Conservation (phyloP, 2,329 filamentous ascomycete genomes). For the Aspergillus ochraceoroseus region DNA sequence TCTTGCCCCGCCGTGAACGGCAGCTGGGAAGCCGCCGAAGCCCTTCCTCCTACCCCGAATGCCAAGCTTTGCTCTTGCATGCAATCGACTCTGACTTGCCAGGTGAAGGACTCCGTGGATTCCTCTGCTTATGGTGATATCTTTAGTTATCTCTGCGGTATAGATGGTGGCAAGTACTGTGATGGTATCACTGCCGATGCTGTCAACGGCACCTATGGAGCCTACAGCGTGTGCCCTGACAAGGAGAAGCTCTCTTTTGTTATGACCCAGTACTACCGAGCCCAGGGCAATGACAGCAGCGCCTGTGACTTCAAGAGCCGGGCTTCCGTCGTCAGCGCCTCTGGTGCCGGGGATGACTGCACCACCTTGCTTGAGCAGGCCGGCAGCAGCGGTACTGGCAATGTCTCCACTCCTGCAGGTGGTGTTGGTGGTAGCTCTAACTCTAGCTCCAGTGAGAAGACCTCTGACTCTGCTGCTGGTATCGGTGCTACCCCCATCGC, state of each 20-base stretch:
- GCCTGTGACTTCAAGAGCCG: slow-evolving; percentile 47
- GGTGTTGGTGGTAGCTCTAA: slow-evolving; percentile 20
- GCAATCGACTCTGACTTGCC: slow-evolving; percentile 67
- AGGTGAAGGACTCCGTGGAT: slow-evolving; percentile 54
- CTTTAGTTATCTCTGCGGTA: slow-evolving; percentile 55
- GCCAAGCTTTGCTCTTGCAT: slow-evolving; percentile 78
- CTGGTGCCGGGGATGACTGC: slow-evolving; percentile 35
- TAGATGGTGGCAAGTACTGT: slow-evolving; percentile 30
- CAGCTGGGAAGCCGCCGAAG: slow-evolving; percentile 63
- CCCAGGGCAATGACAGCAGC: slow-evolving; percentile 28
- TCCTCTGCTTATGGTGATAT: slow-evolving; percentile 55
- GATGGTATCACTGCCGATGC: slow-evolving; percentile 40
- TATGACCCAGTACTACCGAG: slow-evolving; percentile 46
- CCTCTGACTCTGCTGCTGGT: slow-evolving; percentile 34
- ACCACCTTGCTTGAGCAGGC: slow-evolving; percentile 36
- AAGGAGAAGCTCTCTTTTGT: slow-evolving; percentile 46
- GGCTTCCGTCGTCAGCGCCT: slow-evolving; percentile 35
- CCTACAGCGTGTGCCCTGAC: slow-evolving; percentile 47
- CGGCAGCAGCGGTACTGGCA: slow-evolving; percentile 39
- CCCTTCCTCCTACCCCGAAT: slow-evolving; percentile 79
- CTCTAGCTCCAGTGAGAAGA: slow-evolving; percentile 17
- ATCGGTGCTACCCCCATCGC: slow-evolving; percentile 29
- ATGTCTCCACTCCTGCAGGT: slow-evolving; percentile 36
- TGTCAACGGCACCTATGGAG: slow-evolving; percentile 43
- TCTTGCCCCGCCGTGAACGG: slow-evolving; percentile 63